A percentile compares a stretch with the other conserved stretches of the same genome.
Conservation (phyloP, 2,329 filamentous ascomycete species). For the Apiospora rasikravindrae region DNA sequence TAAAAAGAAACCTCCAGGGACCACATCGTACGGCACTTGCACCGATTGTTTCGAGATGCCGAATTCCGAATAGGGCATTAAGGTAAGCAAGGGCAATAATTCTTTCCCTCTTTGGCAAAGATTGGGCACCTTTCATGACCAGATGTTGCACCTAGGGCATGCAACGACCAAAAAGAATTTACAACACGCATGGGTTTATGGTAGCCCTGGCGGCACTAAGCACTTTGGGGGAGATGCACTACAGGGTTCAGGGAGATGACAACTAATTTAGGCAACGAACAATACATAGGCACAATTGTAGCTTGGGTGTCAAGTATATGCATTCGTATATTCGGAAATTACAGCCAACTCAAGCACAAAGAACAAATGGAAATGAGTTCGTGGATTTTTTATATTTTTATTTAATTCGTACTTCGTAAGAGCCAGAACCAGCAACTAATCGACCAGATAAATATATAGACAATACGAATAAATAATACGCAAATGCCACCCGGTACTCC, state of each 20-base stretch:
- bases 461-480: background rate
- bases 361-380: background rate
- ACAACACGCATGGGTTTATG: too few species aligned
- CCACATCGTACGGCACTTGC: conserved; percentile 1
- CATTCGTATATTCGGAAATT: background rate
- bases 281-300: too few species aligned
- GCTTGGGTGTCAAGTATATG: too few species aligned
- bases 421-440: background rate
- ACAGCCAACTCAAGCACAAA: background rate
- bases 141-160: background rate
- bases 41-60: background rate
- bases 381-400: background rate
- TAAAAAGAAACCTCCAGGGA: background rate
- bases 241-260: background rate
- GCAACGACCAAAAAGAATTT: background rate
- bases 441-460: background rate
- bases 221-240: too few species aligned
- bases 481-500: background rate
- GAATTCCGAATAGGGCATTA: background rate
- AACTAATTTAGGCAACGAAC: background rate
- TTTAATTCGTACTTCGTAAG: background rate
- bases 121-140: background rate
- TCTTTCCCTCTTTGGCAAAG: background rate
- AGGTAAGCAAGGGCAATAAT: too few species aligned
- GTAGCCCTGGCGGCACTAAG: too few species aligned